These are phyloP conservation scores for Yamadazyma laniorum DNA, from an alignment of 805 yeast species.

Conservation along the genomic window DNA sequence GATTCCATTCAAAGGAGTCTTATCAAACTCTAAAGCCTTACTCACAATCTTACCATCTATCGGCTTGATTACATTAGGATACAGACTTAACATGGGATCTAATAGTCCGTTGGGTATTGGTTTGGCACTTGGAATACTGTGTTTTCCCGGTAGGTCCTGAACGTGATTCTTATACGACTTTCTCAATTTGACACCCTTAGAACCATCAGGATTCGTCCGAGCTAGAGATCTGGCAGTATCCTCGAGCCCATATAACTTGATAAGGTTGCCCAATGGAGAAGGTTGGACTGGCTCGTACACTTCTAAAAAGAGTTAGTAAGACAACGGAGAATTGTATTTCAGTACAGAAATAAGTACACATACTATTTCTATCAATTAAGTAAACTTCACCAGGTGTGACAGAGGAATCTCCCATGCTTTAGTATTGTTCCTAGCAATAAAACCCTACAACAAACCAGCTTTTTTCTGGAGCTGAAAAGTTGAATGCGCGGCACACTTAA, in stretches of 20 bases:
- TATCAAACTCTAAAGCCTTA: slow-evolving; percentile 57
- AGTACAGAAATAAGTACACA: too few species aligned
- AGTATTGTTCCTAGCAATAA: too few species aligned
- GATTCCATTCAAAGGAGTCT: slow-evolving; percentile 64
- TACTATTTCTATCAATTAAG: slow-evolving; percentile 6
- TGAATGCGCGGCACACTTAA: not conserved
- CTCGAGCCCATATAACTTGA: slow-evolving; percentile 64
- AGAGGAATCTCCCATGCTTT: not conserved
- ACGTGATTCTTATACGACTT: slow-evolving; percentile 95
- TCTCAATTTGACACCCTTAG: slow-evolving; percentile 88
- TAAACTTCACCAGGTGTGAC: slow-evolving; percentile 3
- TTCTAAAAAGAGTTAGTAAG: slow-evolving; percentile 10
- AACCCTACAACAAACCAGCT: too few species aligned
- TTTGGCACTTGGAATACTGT: slow-evolving; percentile 52
- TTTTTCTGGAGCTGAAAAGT: not conserved
- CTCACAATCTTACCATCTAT: slow-evolving; percentile 50
- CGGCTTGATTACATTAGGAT: slow-evolving; percentile 47
- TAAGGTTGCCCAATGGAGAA: slow-evolving; percentile 70
- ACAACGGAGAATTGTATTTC: too few species aligned
- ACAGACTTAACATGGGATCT: slow-evolving; percentile 36
- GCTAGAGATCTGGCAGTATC: slow-evolving; percentile 78
- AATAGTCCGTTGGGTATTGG: slow-evolving; percentile 35
- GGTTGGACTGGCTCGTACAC: slow-evolving; percentile 47
- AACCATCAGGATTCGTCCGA: slow-evolving; percentile 80
- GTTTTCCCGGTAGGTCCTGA: slow-evolving; percentile 79